Evolutionary conservation across 805 yeast species (phyloP).

Genomic region (Kodamaea kaohsiungensis): DNA sequence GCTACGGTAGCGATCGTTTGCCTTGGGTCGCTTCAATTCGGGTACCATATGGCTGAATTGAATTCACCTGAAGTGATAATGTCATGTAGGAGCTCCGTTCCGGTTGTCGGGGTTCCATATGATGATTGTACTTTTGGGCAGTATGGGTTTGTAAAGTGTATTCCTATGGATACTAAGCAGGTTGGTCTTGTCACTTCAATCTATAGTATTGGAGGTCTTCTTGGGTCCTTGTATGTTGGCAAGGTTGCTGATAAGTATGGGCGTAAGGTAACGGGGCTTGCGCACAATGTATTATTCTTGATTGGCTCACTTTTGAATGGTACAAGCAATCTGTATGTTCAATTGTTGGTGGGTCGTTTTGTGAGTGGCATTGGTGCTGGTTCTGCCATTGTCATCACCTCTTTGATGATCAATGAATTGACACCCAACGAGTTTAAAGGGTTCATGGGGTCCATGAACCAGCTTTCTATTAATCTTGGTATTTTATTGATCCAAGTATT

Average conservation of each 20-base stretch:
- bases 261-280: conserved; percentile 51
- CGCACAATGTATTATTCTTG: conserved; percentile 52
- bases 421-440: conserved; percentile 73
- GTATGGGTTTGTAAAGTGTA: conserved; percentile 50
- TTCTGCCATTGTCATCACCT: conserved; percentile 78
- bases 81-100: conserved; percentile 49
- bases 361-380: conserved; percentile 89
- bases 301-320: conserved; percentile 68
- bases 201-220: conserved; percentile 80
- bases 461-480: conserved; percentile 82
- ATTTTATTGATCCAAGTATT: conserved; percentile 76
- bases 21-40: conserved; percentile 83
- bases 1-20: conserved; percentile 59
- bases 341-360: conserved; percentile 67
- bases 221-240: conserved; percentile 74
- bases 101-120: conserved; percentile 32
- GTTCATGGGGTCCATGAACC: conserved; percentile 84
- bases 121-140: conserved; percentile 41
- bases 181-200: conserved; percentile 76
- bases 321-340: conserved; percentile 40
- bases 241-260: conserved; percentile 65
- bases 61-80: conserved; percentile 83
- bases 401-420: conserved; percentile 78
- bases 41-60: conserved; percentile 92
- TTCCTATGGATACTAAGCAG: conserved; percentile 54